Conservation (phyloP, 1,284 basidiomycete species). For the Tylopilus orsonianus region DNA sequence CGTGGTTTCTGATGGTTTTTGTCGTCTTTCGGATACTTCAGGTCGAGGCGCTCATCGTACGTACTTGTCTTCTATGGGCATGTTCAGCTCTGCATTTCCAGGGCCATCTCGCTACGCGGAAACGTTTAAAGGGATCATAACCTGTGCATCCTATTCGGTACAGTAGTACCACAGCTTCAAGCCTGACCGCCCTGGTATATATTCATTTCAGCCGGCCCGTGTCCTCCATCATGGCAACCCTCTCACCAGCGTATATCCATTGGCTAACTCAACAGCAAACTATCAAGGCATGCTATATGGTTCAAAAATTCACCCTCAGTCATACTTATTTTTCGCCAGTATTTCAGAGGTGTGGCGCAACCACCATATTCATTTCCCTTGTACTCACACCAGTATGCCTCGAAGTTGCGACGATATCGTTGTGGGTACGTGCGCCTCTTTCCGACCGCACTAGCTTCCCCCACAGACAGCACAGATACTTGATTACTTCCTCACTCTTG, state of each 20-base stretch:
- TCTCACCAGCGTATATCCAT: not conserved
- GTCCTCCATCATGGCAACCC: too few relatives aligned
- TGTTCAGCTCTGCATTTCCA: too few relatives aligned
- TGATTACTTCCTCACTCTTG: slow-evolving; percentile 11
- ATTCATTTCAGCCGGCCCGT: not conserved
- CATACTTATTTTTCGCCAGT: not conserved
- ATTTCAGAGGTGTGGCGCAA: slow-evolving; percentile 11
- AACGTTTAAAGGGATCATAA: too few relatives aligned
- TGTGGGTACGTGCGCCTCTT: too few relatives aligned
- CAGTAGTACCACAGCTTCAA: not conserved
- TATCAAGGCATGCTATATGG: slow-evolving; percentile 4
- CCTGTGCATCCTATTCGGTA: too few relatives aligned
- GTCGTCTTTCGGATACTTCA: too few relatives aligned
- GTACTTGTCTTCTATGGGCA: too few relatives aligned
- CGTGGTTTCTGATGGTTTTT: too few relatives aligned
- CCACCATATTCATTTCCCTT: not conserved
- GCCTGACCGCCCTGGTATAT: not conserved
- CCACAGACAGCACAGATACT: slow-evolving; percentile 1
- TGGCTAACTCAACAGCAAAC: slow-evolving; percentile 9
- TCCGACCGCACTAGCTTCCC: too few relatives aligned
- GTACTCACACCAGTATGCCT: not conserved
- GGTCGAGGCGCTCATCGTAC: too few relatives aligned
- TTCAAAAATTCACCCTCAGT: not conserved
- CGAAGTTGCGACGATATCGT: too few relatives aligned
- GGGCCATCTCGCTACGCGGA: too few relatives aligned